A percentile compares a stretch with the other conserved stretches of the same genome.
phyloP scores from a whole-genome alignment of 176 grass and related monocot genomes.

The Oryza australiensis region DNA sequence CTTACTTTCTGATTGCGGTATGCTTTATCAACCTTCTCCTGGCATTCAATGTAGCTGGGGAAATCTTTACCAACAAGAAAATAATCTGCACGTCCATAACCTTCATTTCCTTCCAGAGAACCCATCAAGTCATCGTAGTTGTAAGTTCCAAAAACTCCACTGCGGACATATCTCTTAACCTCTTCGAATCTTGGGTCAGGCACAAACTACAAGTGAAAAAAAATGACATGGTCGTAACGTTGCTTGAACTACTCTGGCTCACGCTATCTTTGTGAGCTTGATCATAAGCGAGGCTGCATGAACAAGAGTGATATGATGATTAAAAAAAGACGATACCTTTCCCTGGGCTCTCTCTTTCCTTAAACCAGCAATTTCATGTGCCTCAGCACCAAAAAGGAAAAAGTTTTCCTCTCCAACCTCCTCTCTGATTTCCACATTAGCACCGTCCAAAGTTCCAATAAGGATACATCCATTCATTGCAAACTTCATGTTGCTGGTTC shows the following conservation, averaged over 20 bases:
- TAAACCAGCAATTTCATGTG: slow-evolving; percentile 86
- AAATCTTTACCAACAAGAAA: slow-evolving; percentile 99
- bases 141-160: slow-evolving; percentile 69
- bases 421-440: slow-evolving; percentile 98
- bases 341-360: slow-evolving; percentile 86
- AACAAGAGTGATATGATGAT: slow-evolving; percentile 27
- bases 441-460: slow-evolving; percentile 97
- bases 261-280: slow-evolving; percentile 16
- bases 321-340: slow-evolving; percentile 57
- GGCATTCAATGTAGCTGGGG: slow-evolving; percentile 95
- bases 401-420: slow-evolving; percentile 99
- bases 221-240: not conserved
- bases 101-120: slow-evolving; percentile 96
- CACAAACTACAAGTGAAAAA: slow-evolving; percentile 67
- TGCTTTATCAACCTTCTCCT: slow-evolving; percentile 87
- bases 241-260: not conserved
- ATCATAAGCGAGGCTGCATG: slow-evolving; percentile 1
- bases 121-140: slow-evolving; percentile 92
- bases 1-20: slow-evolving; percentile 83
- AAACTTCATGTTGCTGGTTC: slow-evolving; percentile 99
- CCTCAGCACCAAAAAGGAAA: slow-evolving; percentile 94
- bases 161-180: slow-evolving; percentile 87
- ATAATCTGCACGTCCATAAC: slow-evolving; percentile 95
- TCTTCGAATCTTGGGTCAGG: slow-evolving; percentile 93
- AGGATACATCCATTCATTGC: slow-evolving; percentile 89